Percentiles rank a stretch among this genome's conserved stretches.
Evolutionary conservation across 345 rosid genomes (phyloP).

Genomic region (Sapria himalayana): DNA sequence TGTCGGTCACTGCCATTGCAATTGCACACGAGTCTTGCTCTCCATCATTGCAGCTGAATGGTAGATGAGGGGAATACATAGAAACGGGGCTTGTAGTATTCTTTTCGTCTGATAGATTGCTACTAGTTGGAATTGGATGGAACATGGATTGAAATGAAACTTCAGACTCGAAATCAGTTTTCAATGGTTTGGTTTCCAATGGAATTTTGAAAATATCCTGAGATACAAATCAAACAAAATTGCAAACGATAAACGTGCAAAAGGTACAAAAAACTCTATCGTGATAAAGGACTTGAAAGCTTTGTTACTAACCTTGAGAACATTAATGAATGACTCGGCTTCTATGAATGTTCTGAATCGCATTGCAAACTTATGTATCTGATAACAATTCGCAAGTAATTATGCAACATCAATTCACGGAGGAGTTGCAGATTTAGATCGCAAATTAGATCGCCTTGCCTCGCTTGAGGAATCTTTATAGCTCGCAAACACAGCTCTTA

Average conservation of each 20-base stretch:
- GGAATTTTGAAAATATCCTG: conserved; percentile 26
- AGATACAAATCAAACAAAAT: conserved; percentile 9
- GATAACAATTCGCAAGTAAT: conserved; percentile 12
- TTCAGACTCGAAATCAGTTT: conserved; percentile 20
- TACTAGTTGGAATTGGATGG: not conserved
- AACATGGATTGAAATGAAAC: conserved; percentile 27
- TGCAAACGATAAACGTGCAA: conserved; percentile 4
- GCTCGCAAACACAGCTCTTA: conserved; percentile 46
- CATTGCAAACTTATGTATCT: conserved; percentile 74
- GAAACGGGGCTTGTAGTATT: conserved; percentile 8
- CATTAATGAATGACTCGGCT: conserved; percentile 28
- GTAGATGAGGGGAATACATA: conserved; percentile 18
- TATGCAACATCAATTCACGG: not conserved
- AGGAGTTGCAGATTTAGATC: not conserved
- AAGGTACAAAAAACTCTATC: not conserved
- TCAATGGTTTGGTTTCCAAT: conserved; percentile 15
- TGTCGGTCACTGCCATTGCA: conserved; percentile 11
- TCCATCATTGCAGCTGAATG: conserved; percentile 14
- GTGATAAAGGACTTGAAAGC: conserved; percentile 1
- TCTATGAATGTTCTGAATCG: conserved; percentile 35
- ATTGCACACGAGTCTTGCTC: conserved; percentile 15
- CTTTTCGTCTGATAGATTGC: conserved; percentile 11
- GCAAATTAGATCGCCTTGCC: conserved; percentile 15
- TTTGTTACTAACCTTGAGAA: conserved; percentile 27
- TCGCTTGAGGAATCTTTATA: conserved; percentile 30